Percentiles rank a stretch among this genome's conserved stretches.
phyloP scores from a whole-genome alignment of 129 eudicot species.

The Kitagawia praeruptora region DNA sequence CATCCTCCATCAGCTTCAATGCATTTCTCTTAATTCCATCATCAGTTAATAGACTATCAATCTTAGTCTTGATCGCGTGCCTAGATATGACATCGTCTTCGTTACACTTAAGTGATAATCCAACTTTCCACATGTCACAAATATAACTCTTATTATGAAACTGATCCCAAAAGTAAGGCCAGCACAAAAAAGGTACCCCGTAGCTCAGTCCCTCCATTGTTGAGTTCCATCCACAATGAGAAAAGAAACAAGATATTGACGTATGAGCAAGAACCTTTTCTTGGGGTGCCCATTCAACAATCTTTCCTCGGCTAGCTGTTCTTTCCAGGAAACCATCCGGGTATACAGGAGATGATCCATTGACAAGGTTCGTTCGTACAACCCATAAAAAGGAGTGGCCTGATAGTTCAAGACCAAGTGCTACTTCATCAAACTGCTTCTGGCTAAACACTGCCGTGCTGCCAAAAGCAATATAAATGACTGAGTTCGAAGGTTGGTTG shows the following conservation, averaged over 20 bases:
- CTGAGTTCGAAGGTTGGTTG: conserved; percentile 33
- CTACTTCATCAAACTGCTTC: conserved; percentile 44
- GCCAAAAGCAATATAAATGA: conserved; percentile 59
- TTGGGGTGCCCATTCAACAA: conserved; percentile 72
- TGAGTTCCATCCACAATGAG: conserved; percentile 69
- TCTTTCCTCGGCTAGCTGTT: conserved; percentile 21
- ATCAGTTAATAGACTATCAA: not conserved
- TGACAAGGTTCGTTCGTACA: conserved; percentile 26
- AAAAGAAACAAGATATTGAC: conserved; percentile 46
- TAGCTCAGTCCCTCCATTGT: conserved; percentile 41
- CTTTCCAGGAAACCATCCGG: conserved; percentile 26
- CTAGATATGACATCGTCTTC: conserved; percentile 8
- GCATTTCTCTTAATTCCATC: not conserved
- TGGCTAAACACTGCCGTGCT: conserved; percentile 38
- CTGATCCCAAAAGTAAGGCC: conserved; percentile 27
- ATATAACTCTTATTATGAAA: conserved; percentile 4
- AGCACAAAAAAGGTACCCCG: conserved; percentile 56
- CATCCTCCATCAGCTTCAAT: conserved; percentile 1
- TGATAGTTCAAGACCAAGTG: conserved; percentile 37
- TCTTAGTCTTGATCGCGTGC: not conserved
- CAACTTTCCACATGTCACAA: conserved; percentile 12
- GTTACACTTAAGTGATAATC: not conserved
- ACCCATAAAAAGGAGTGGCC: conserved; percentile 51
- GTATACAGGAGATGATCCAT: conserved; percentile 7
- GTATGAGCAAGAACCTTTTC: conserved; percentile 55